Percentiles rank a stretch among this genome's conserved stretches.
phyloP scores from a whole-genome alignment of 257 asterid species.

The Prunella vulgaris region DNA sequence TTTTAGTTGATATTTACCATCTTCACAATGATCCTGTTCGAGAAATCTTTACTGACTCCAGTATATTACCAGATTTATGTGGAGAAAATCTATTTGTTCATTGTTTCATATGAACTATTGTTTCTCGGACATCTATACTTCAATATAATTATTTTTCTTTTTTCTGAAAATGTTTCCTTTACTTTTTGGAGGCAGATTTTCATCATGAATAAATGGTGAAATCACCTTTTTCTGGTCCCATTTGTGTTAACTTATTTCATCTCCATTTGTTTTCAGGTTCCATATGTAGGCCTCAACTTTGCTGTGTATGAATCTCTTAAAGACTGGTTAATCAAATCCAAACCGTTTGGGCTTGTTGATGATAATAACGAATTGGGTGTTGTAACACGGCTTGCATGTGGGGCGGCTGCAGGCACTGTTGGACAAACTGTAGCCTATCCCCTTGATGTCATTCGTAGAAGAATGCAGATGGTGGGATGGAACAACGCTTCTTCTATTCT shows the following conservation, averaged over 20 bases:
- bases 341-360: slow-evolving; percentile 63
- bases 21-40: background rate
- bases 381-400: slow-evolving; percentile 85
- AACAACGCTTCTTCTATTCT: slow-evolving; percentile 74
- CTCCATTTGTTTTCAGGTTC: slow-evolving; percentile 53
- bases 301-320: slow-evolving; percentile 92
- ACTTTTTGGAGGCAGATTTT: background rate
- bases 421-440: slow-evolving; percentile 99
- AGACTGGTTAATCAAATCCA: slow-evolving; percentile 71
- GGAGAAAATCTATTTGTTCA: too few relatives aligned
- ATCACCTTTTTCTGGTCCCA: background rate
- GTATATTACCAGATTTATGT: too few relatives aligned
- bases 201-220: too few relatives aligned
- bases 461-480: slow-evolving; percentile 99
- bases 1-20: background rate
- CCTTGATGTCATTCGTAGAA: slow-evolving; percentile 88
- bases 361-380: slow-evolving; percentile 70
- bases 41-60: too few relatives aligned
- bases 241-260: slow-evolving; percentile 10
- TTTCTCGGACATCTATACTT: background rate
- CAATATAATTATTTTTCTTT: background rate
- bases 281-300: slow-evolving; percentile 94
- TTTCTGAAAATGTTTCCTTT: background rate
- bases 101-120: background rate
- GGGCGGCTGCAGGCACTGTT: slow-evolving; percentile 93